phyloP scores from a whole-genome alignment of 176 grass and related monocot genomes.

The Aegilops umbellulata region DNA sequence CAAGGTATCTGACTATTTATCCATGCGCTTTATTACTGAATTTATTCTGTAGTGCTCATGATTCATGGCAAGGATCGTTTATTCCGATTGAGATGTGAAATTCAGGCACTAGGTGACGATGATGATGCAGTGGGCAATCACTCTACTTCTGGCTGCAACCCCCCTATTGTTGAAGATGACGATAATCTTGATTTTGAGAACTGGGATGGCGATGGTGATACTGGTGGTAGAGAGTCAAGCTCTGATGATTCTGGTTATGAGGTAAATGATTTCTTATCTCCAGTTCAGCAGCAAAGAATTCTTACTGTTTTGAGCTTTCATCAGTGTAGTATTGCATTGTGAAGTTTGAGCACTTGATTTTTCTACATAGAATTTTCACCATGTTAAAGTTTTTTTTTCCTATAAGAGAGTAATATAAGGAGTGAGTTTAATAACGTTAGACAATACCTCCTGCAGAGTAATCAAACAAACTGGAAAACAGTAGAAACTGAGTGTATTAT shows the following conservation, averaged over 20 bases:
- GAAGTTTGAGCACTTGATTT: background rate
- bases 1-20: constrained; percentile 25
- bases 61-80: background rate
- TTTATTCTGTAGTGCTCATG: background rate
- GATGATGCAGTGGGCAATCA: constrained; percentile 13
- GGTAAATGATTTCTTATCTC: background rate
- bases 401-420: background rate
- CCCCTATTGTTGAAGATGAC: constrained; percentile 6
- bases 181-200: background rate
- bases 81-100: constrained; percentile 6
- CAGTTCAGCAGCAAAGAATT: background rate
- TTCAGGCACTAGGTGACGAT: constrained; percentile 53
- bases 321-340: background rate
- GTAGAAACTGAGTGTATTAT: background rate
- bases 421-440: background rate
- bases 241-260: background rate
- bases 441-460: background rate
- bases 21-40: background rate
- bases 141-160: constrained; percentile 11
- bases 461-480: background rate
- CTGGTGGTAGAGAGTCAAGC: background rate
- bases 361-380: background rate
- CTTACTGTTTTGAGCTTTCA: background rate
- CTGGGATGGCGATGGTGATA: background rate
- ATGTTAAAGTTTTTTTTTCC: background rate